Conservation (phyloP, 108 stramenopile species). For the Conticribra weissflogii region DNA sequence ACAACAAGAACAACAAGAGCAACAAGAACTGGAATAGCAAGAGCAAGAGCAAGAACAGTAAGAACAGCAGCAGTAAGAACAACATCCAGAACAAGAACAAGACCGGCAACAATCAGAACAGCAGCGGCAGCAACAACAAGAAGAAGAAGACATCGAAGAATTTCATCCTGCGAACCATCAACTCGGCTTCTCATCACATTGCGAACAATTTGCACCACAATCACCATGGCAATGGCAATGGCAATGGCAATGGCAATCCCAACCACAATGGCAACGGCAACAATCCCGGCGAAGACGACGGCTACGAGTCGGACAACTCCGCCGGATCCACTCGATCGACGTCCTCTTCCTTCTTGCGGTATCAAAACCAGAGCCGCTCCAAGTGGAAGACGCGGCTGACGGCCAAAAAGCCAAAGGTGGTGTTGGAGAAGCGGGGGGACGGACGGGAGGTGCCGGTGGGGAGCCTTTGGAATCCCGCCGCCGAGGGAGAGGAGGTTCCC, state of each 20-base stretch:
- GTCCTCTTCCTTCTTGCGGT: constrained; percentile 33
- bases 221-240: neutral
- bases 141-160: no score
- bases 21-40: no score
- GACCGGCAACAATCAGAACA: no score
- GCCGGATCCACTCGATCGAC: constrained; percentile 35
- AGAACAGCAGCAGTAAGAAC: no score
- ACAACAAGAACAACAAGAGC: neutral
- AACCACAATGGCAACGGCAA: neutral
- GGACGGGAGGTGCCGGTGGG: constrained; percentile 33
- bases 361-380: constrained; percentile 41
- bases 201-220: neutral
- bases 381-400: constrained; percentile 49
- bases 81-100: no score
- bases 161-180: neutral
- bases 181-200: no score
- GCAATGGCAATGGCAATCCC: neutral
- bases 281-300: constrained; percentile 16
- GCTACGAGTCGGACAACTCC: constrained; percentile 20
- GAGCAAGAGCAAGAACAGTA: no score
- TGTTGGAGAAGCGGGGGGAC: constrained; percentile 31
- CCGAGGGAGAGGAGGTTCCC: no score
- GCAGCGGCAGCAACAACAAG: no score
- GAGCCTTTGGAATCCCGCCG: constrained; percentile 6
- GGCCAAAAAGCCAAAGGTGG: constrained; percentile 3